Base-by-base conservation (phyloP, 1,284 basidiomycete species). In the Mycena sp. region DNA sequence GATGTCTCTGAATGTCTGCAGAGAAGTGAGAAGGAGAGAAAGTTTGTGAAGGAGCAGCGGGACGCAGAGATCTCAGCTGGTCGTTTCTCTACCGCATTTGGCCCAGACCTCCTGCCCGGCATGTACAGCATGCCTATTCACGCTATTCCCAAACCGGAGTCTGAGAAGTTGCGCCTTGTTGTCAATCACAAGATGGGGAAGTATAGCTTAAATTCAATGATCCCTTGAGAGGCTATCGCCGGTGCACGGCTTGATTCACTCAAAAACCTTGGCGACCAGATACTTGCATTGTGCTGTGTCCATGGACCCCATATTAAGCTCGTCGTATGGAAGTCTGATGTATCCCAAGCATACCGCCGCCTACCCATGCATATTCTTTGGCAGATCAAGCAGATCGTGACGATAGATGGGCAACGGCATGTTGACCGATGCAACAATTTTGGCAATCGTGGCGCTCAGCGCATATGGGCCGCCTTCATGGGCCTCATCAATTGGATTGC, bases 41-140 rank as follows among this genome's bases (percentile, higher is more conserved):
- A 63, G 2, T 81, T 81, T 46, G 26, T 79, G 0, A 44, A 62
- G 1, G n/a, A 69, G 0, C 79, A 82, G 51, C 68, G 74, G 0
- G 69, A 76, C 2, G 65, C 69, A 3, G 81, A 84, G 57, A 64
- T 79, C 0, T 9, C 11, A 0, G 58, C 71, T 2, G 74, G 70
- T 0, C 71, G 77, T 0, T 83, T 75, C 51, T 84, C 83, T 1
- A 11, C 28, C 0, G 19, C 75, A 1, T 81, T 84, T 57, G 76
- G 78, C 0, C 58, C 69, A 0, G 60, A 77, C 0, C 72, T 86
- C 0, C 68, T 82, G 0, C 80, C 80, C 0, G 83, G 84, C 0
- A 85, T 86, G 82, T 78, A 80, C 44, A 72, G 65, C 10, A 77
- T 78, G 68, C 83, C 83, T 0, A 62, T 82, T 0, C 71, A 77